Evolutionary conservation across 208 protist genomes (phyloP).

Genomic region (Trypanosoma boissoni): DNA sequence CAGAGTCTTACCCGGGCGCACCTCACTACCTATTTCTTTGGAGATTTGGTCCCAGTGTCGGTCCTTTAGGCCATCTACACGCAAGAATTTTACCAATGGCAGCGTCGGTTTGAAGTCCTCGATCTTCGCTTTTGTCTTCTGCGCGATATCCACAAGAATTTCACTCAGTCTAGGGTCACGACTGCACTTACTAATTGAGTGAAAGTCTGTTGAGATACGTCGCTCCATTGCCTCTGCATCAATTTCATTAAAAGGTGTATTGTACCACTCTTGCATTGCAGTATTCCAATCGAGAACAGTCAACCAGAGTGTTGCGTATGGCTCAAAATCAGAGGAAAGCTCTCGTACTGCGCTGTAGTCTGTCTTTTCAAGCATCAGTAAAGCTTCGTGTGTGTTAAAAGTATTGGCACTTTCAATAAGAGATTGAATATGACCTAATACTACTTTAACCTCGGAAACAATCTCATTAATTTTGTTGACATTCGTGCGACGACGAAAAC

Average conservation of each 20-base stretch:
- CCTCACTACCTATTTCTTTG: slow-evolving; percentile 89
- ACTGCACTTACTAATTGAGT: slow-evolving; percentile 85
- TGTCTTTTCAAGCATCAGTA: slow-evolving; percentile 93
- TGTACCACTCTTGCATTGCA: slow-evolving; percentile 80
- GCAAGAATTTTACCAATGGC: slow-evolving; percentile 93
- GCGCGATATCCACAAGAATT: slow-evolving; percentile 85
- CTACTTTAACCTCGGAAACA: slow-evolving; percentile 77
- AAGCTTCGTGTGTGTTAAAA: slow-evolving; percentile 94
- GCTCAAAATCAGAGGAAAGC: slow-evolving; percentile 94
- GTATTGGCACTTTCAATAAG: slow-evolving; percentile 83
- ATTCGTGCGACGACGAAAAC: slow-evolving; percentile 91
- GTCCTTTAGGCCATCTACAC: slow-evolving; percentile 95
- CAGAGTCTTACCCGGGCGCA: slow-evolving; percentile 89
- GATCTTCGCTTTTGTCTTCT: slow-evolving; percentile 83
- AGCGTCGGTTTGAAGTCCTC: slow-evolving; percentile 95
- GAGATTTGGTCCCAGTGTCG: slow-evolving; percentile 95
- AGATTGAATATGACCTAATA: slow-evolving; percentile 86
- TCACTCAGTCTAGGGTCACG: slow-evolving; percentile 79
- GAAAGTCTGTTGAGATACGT: slow-evolving; percentile 66
- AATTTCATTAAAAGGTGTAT: slow-evolving; percentile 75
- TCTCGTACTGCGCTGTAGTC: slow-evolving; percentile 90
- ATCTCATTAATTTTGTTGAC: slow-evolving; percentile 84
- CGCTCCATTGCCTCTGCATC: slow-evolving; percentile 92
- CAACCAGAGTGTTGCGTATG: slow-evolving; percentile 94
- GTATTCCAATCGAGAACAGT: slow-evolving; percentile 89